Conservation (phyloP, 2,329 filamentous ascomycete species). For the Cladophialophora psammophila region DNA sequence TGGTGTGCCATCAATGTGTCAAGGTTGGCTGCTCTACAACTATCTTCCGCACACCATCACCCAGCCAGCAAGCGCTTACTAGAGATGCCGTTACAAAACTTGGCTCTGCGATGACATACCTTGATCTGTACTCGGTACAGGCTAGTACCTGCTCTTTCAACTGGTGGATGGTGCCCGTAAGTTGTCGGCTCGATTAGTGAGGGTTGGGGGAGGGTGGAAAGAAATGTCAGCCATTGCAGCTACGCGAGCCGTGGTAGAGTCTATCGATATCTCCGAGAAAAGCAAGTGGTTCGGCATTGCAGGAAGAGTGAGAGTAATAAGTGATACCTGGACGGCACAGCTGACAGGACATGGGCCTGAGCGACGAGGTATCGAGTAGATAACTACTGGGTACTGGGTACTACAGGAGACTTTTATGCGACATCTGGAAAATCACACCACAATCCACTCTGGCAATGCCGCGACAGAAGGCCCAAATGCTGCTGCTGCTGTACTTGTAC, state of each 20-base stretch:
- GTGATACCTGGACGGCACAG: not conserved
- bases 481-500: not conserved
- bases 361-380: not conserved
- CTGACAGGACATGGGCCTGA: not conserved
- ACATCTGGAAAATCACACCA: conserved; percentile 12
- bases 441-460: not conserved
- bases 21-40: conserved; percentile 1
- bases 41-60: conserved; percentile 20
- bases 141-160: conserved; percentile 2
- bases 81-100: conserved; percentile 8
- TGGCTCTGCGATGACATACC: conserved; percentile 8
- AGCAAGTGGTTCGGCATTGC: not conserved
- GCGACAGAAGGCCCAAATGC: not conserved
- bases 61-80: conserved; percentile 23
- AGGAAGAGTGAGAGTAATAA: too few relatives aligned
- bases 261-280: conserved; percentile 8
- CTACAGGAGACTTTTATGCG: not conserved
- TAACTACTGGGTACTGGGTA: too few relatives aligned
- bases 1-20: not conserved
- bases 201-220: not conserved
- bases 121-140: not conserved
- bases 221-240: not conserved
- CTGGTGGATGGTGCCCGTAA: conserved; percentile 12
- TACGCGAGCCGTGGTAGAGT: not conserved
- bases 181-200: conserved; percentile 15